Base-by-base conservation (phyloP, 345 rosid species). In the Sonneratia caseolaris region DNA sequence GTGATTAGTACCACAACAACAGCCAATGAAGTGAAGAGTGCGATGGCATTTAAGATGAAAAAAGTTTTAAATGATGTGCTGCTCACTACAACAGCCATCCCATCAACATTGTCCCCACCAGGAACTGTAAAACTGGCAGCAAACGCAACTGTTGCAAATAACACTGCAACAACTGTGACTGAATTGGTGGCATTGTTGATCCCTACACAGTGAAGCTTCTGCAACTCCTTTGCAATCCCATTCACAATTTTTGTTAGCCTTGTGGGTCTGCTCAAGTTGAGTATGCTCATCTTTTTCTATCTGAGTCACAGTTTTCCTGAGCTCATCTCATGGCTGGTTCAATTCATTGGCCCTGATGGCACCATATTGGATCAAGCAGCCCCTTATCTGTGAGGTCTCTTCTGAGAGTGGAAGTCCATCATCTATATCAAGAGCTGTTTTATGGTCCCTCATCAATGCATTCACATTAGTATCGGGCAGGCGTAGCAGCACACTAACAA, bases 1-100 rank as follows among this genome's bases (percentile, higher is more conserved):
- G 97, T 87, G 80, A 89, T 95, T 76, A 92, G 99, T 51, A 90
- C 97, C 68, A 95, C 85, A 68, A 95, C 99, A 56, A 95, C 97
- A 1, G 97, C 96, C 47, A 92, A 81, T 1, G 98, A 92, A 49
- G 89, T 90, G 84, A 95, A 95, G 65, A 95, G 92, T 10, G 97
- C 91, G 0, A 87, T 36, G 0, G 96, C 91, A 72, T 90, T 88
- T 45, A 78, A 84, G 64, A 92, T 78, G 80, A 84, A 95, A 83
- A 89, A 92, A 76, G 90, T 82, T 77, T 87, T 86, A 75, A 92
- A 91, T 0, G 91, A 74, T 18, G 75, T 15, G 36, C 64, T 76
- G 61, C 78, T 74, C 16, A 81, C 89, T 77, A 80, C 82, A 13
- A 83, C 86, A 0, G 97, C 91, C 78, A 70, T 81, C 12, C 98